Percentiles rank a stretch among this genome's conserved stretches.
These are phyloP conservation scores for Alnus glutinosa DNA, from an alignment of 306 rosid genomes.

Conservation along the genomic window DNA sequence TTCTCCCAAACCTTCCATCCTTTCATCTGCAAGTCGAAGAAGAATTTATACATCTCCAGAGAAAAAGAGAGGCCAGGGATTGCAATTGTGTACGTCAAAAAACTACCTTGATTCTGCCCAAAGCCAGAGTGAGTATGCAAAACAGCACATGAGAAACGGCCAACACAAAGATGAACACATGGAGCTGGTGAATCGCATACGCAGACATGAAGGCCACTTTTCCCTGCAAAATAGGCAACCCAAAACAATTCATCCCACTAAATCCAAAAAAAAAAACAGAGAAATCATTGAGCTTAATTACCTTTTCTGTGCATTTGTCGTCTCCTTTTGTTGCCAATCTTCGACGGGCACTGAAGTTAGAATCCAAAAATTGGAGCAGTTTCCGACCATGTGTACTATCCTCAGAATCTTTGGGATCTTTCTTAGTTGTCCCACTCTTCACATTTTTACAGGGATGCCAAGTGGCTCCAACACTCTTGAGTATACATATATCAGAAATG, in stretches of 20 bases:
- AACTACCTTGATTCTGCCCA: constrained; percentile 72
- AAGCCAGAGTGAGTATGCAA: constrained; percentile 59
- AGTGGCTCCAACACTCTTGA: constrained; percentile 34
- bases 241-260: neutral
- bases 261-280: neutral
- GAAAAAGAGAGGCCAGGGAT: too few species aligned
- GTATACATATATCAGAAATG: constrained; percentile 37
- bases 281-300: neutral
- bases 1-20: constrained; percentile 80
- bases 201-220: constrained; percentile 75
- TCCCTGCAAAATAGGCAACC: constrained; percentile 38
- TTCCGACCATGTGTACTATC: constrained; percentile 12
- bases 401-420: neutral
- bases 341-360: constrained; percentile 32
- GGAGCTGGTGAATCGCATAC: constrained; percentile 89
- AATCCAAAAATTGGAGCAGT: constrained; percentile 26
- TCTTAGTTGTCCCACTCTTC: too few species aligned
- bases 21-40: constrained; percentile 61
- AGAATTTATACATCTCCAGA: neutral
- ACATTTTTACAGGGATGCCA: constrained; percentile 43
- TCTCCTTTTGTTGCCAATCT: constrained; percentile 36
- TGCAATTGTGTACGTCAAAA: too few species aligned
- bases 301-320: constrained; percentile 29
- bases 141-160: constrained; percentile 69
- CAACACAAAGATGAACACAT: constrained; percentile 72